Evolutionary conservation across 176 grass and related monocot genomes (phyloP).

Genomic region (Phoenix roebelenii): DNA sequence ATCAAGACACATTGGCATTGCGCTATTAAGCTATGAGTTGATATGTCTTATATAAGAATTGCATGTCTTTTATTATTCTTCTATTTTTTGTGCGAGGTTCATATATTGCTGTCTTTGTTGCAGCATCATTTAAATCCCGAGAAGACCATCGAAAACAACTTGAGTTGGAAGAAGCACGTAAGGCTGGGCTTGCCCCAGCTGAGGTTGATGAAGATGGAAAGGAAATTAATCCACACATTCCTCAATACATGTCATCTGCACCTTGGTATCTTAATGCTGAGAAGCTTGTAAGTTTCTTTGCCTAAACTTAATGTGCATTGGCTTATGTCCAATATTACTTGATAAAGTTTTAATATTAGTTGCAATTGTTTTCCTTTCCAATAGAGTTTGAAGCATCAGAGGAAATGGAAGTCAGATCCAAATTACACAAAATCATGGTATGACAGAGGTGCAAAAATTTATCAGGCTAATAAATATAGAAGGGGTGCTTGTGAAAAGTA

Average conservation of each 20-base stretch:
- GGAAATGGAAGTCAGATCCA: constrained; percentile 87
- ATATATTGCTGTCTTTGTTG: background rate
- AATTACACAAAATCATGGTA: constrained; percentile 94
- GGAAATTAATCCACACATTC: constrained; percentile 97
- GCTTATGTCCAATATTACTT: background rate
- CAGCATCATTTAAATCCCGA: constrained; percentile 82
- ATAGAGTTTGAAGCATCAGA: constrained; percentile 96
- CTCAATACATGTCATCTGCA: constrained; percentile 99
- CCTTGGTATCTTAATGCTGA: constrained; percentile 96
- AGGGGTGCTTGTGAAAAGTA: constrained; percentile 91
- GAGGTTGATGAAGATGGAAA: constrained; percentile 96
- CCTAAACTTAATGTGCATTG: too few species aligned
- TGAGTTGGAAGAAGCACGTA: constrained; percentile 88
- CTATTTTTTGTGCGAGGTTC: too few species aligned
- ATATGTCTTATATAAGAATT: too few species aligned
- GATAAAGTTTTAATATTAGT: background rate
- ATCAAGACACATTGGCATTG: too few species aligned
- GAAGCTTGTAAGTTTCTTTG: constrained; percentile 50
- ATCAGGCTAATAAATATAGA: constrained; percentile 67
- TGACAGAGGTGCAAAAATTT: constrained; percentile 63
- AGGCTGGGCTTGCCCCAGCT: constrained; percentile 74
- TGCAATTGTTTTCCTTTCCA: background rate
- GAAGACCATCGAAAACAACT: constrained; percentile 89
- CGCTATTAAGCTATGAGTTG: too few species aligned
- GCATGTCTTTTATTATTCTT: too few species aligned